Base-by-base conservation (phyloP, 2,329 filamentous ascomycete species). In the Zymoseptoria pseudotritici region DNA sequence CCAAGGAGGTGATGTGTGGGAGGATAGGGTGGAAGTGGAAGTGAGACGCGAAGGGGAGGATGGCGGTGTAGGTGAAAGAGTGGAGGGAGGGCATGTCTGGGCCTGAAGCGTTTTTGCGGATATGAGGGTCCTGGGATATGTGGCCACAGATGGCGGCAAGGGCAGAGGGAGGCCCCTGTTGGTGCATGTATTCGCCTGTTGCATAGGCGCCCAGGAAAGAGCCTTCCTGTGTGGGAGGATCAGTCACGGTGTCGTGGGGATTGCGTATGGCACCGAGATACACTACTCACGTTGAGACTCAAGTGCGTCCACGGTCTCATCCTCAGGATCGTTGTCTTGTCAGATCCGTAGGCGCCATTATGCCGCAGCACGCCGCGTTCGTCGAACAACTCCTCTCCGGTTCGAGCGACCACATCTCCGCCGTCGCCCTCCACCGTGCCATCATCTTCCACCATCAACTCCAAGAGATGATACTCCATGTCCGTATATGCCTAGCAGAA, bases 131-230 rank as follows among this genome's bases (percentile, higher is more conserved):
- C 13, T 17, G 36, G 36, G 36, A 46, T 13, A 46, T 46, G 36
- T 46, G 36, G 36, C 36, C 36, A n/a, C 36, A 46, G 36, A 46
- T 46, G 36, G 17, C 13, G 36, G 36, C 13, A n/a, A 46, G 36
- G 36, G 36, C 17, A 17, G 52, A 53, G 3, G 71, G 70, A 6
- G 87, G 81, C 1, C 80, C 77, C 52, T 84, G 84, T 42, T 86
- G 77, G 11, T 13, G 36, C 68, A 87, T 89, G 73, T 86, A 90
- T 67, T 90, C 86, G 70, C 90, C 88, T 3, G 83, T 85, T 53
- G 82, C 81, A 74, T 90, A 92, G 5, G 84, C 86, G 59, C 81
- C 80, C n/a, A 88, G 80, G 4, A 85, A 90, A 0, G 87, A 90
- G 8, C 88, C 87, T 74, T 93, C 89, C 52, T 53, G n/a, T 13